Evolutionary conservation across 2,329 filamentous ascomycete species (phyloP).

Genomic region (Penicillium janthinellum): DNA sequence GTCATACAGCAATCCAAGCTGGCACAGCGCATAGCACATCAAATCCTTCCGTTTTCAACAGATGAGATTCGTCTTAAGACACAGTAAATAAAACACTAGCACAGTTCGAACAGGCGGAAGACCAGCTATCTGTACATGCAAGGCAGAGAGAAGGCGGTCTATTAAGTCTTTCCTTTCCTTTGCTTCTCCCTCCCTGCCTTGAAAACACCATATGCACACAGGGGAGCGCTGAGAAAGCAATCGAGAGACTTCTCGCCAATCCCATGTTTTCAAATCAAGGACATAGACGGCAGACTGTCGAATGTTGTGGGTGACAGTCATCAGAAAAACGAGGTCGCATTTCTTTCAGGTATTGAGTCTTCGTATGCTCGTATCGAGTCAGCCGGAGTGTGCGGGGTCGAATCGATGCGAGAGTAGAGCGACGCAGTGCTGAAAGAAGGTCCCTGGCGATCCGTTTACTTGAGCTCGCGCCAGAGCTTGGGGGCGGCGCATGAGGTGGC

Average conservation of each 20-base stretch:
- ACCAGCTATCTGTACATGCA: conserved; percentile 49
- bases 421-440: conserved; percentile 13
- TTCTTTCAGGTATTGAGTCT: conserved; percentile 11
- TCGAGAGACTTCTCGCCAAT: conserved; percentile 7
- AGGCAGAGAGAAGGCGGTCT: conserved; percentile 31
- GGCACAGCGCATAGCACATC: not conserved
- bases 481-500: conserved; percentile 89
- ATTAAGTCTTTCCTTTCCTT: conserved; percentile 27
- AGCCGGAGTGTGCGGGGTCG: conserved; percentile 5
- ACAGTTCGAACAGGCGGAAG: conserved; percentile 40
- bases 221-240: conserved; percentile 15
- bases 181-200: conserved; percentile 24
- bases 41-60: conserved; percentile 26
- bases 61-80: conserved; percentile 39
- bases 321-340: conserved; percentile 21
- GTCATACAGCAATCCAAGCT: not conserved
- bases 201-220: conserved; percentile 33
- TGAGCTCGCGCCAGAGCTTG: conserved; percentile 90
- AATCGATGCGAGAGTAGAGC: conserved; percentile 19
- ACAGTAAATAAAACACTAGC: conserved; percentile 35
- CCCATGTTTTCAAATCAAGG: conserved; percentile 26
- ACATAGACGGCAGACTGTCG: conserved; percentile 26
- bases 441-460: conserved; percentile 61
- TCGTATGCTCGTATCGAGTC: conserved; percentile 11
- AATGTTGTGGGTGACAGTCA: conserved; percentile 16